Evolutionary conservation across 1,284 basidiomycete species (phyloP), one percentile per base, ranked within the genome.

Genomic region (Papiliotrema fonsecae): DNA sequence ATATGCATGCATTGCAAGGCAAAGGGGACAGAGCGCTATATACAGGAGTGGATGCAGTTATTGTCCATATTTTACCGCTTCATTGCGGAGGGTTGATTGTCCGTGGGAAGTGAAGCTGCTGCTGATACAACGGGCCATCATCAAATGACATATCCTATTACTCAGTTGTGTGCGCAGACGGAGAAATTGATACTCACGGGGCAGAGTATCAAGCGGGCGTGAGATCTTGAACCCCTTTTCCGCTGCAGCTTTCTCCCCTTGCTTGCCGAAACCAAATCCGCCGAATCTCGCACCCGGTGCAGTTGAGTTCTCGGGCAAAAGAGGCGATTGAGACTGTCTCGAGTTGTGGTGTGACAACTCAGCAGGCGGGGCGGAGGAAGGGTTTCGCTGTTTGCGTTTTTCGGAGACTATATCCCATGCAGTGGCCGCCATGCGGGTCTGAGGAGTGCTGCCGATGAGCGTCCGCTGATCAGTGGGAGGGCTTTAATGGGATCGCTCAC

Each of bases 251-350:
- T 83, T 86, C 74, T 87, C 84, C 13, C 79, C 85, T 66, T 87
- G 82, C 45, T 82, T 77, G 19, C 87, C 87, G 53, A 88, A 90
- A 2, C 87, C 86, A 64, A 80, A 81, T 1, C 82, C 81, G n/a
- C 69, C 67, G 45, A 71, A 71, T 37, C 56, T 50, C 6, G 58
- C 57, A 4, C 69, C 69, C n/a, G 63, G 64, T 6, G 45, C 49
- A 10, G 45, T 57, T 18, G 47, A 39, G 24, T 54, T 55, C 34
- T 55, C 54, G 22, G 64, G 64, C 2, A 64, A 30, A 5, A 67
- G 56, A 18, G 62, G 64, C 5, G 57, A 32, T 35, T 61, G 60
- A 2, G 62, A 62, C 14, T 54, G 48, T 27, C 43, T 38, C 14
- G 53, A 60, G 10, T 41, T 45, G 1, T 52, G 39, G 38, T 54